These are phyloP conservation scores for Bolboschoenus planiculmis DNA, from an alignment of 176 grass and related monocot species.

Conservation along the genomic window DNA sequence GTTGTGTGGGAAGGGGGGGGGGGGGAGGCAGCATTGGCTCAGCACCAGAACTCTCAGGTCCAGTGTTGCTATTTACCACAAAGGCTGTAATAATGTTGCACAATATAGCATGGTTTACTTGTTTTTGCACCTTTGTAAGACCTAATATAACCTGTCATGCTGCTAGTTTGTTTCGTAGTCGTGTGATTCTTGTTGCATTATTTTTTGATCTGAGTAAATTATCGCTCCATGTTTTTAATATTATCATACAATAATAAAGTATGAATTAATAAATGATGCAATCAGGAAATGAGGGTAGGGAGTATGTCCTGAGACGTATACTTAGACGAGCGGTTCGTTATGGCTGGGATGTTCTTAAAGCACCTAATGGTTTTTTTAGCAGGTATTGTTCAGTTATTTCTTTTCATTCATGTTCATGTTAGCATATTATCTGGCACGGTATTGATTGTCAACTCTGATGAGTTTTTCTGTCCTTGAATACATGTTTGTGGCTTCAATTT, in stretches of 20 bases:
- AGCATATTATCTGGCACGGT: not conserved
- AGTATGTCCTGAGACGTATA: conserved; percentile 95
- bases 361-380: conserved; percentile 73
- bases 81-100: not conserved
- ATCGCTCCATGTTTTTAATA: not conserved
- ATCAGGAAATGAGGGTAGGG: conserved; percentile 87
- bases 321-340: conserved; percentile 87
- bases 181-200: not conserved
- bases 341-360: conserved; percentile 73
- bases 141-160: not conserved
- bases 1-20: too few relatives aligned
- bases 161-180: not conserved
- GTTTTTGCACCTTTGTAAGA: not conserved
- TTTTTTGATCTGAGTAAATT: not conserved
- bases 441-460: not conserved
- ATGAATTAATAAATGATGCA: not conserved
- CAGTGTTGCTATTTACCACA: not conserved
- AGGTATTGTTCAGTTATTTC: conserved; percentile 31
- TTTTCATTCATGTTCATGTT: not conserved
- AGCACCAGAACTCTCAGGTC: not conserved
- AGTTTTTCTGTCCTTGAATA: not conserved
- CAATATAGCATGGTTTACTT: not conserved
- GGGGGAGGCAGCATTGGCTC: too few relatives aligned
- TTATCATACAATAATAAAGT: not conserved
- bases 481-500: too few relatives aligned